Evolutionary conservation across 1,284 basidiomycete genomes (phyloP).

Genomic region (Cronartium ribicola): DNA sequence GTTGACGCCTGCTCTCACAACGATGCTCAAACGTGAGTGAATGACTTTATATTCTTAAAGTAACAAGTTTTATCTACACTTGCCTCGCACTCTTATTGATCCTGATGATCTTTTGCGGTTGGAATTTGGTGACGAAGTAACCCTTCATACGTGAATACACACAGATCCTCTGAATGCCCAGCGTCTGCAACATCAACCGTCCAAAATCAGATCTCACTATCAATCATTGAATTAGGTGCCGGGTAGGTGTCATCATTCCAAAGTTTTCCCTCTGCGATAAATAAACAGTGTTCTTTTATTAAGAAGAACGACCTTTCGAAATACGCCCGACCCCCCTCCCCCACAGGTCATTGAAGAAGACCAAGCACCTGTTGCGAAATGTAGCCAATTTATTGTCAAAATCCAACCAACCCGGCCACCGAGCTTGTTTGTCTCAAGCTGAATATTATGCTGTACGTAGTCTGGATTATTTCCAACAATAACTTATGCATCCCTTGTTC

Average conservation of each 20-base stretch:
- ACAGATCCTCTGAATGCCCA: no score
- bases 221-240: conserved; percentile 33
- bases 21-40: background rate
- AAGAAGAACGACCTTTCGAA: background rate
- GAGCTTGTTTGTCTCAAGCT: conserved; percentile 13
- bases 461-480: background rate
- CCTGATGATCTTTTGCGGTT: no score
- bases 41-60: no score
- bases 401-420: background rate
- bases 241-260: conserved; percentile 10
- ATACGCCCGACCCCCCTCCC: background rate
- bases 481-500: background rate
- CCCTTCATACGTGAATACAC: no score
- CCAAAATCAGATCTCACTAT: conserved; percentile 1
- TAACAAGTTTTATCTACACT: no score
- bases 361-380: conserved; percentile 27
- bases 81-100: no score
- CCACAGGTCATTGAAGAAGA: conserved; percentile 39
- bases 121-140: no score
- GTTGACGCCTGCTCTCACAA: background rate
- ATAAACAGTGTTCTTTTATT: background rate
- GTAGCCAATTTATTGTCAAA: conserved; percentile 15
- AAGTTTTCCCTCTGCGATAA: background rate
- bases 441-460: conserved; percentile 40
- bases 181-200: background rate